Evolutionary conservation across 805 yeast genomes (phyloP), one percentile per base, ranked within the genome.

Genomic region (Wickerhamomyces bisporus): DNA sequence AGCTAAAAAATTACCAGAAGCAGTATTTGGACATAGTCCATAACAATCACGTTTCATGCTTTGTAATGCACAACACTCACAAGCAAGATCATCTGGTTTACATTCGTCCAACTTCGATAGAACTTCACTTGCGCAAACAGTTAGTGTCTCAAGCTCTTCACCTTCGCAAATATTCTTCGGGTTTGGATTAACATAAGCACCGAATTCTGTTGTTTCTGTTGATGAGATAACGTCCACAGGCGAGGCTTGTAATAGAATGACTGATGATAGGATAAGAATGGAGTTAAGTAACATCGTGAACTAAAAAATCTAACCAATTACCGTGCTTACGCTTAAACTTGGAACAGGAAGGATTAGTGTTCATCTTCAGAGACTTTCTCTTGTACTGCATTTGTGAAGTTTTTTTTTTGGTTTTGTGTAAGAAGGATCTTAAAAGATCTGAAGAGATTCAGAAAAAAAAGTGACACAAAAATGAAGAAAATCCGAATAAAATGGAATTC

Each of bases 1-100:
- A 11, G 68, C 61, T 39, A 74, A 55, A 43, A 71, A 70, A 45
- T 67, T 68, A 15, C 70, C 69, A 15, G 71, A 62, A 1, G 74
- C 52, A 15, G 68, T 66, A 23, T 68, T 68, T 17, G 73, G 73
- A 49, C 78, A 73, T 42, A 73, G 55, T 14, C 65, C 66, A 50
- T 67, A 70, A 48, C 79, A 73, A 28, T 61, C 63, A 33, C 57
- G 57, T 27, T 64, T 60, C 57, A 73, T 63, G 36, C 68, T 64
- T 51, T 73, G 78, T 26, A 74, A 58, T 9, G 79, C 77, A 53
- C 78, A 72, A 44, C 79, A 73, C 44, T 72, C 77, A 53, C 79
- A 74, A 2, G 76, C 77, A 44, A 71, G 57, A 54, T 73, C 79
- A 48, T 70, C 70, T 5, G 77, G 68, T 45, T 70, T 68, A 48